Conservation (phyloP, 2,329 filamentous ascomycete species). For the Pseudogymnoascus pannorum region DNA sequence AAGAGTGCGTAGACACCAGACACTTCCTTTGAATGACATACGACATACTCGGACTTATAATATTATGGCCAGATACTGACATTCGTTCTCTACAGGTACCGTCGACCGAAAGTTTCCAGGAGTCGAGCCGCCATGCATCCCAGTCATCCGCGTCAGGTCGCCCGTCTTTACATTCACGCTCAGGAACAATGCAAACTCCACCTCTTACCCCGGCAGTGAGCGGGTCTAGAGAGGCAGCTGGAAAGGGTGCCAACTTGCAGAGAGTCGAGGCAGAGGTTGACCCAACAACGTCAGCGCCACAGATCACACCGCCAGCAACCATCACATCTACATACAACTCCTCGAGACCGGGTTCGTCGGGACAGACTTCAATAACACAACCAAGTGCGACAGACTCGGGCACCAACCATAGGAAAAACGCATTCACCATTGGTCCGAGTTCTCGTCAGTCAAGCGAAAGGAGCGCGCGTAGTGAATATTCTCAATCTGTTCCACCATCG, state of each 20-base stretch:
- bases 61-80: constrained; percentile 16
- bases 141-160: constrained; percentile 53
- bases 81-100: constrained; percentile 38
- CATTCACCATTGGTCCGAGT: constrained; percentile 28
- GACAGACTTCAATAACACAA: constrained; percentile 21
- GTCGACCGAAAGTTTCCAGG: constrained; percentile 52
- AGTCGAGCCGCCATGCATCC: constrained; percentile 57
- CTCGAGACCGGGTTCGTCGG: constrained; percentile 28
- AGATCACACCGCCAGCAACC: constrained; percentile 54
- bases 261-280: constrained; percentile 32
- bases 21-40: constrained; percentile 20
- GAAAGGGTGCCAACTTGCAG: constrained; percentile 27
- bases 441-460: background rate
- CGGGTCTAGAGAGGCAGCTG: constrained; percentile 45
- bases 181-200: constrained; percentile 73
- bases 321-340: constrained; percentile 33
- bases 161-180: constrained; percentile 59
- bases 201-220: constrained; percentile 83
- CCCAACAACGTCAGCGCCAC: constrained; percentile 56
- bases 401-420: constrained; percentile 1
- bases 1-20: constrained; percentile 52
- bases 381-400: background rate
- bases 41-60: background rate
- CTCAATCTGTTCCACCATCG: constrained; percentile 49
- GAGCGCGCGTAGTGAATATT: constrained; percentile 18